A percentile compares a stretch with the other conserved stretches of the same genome.
Conservation (phyloP, 306 rosid genomes). For the Cucumis melo region DNA sequence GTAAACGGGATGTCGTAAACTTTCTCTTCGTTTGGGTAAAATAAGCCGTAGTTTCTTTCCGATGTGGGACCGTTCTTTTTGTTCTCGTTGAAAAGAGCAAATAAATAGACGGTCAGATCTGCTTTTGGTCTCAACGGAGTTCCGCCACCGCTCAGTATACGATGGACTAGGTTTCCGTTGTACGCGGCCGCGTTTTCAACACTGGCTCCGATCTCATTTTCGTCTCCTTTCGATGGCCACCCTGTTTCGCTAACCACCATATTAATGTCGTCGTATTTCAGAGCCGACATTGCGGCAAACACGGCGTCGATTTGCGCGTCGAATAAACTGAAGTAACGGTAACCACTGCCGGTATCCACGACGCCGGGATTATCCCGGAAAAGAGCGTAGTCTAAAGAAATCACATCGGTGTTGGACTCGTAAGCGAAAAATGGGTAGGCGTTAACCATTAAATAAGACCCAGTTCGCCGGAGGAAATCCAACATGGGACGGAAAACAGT, state of each 20-base stretch:
- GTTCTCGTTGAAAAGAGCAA: constrained; percentile 87
- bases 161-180: constrained; percentile 79
- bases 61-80: constrained; percentile 66
- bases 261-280: constrained; percentile 54
- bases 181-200: constrained; percentile 69
- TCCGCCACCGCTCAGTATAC: constrained; percentile 56
- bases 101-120: constrained; percentile 74
- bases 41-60: constrained; percentile 79
- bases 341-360: constrained; percentile 69
- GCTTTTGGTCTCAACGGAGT: constrained; percentile 73
- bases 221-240: constrained; percentile 83
- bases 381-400: constrained; percentile 69
- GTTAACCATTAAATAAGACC: constrained; percentile 82
- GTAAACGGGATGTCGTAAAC: constrained; percentile 72
- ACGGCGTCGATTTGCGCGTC: constrained; percentile 99
- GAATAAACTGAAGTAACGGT: constrained; percentile 56
- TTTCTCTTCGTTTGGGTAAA: constrained; percentile 48
- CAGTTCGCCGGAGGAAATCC: constrained; percentile 61
- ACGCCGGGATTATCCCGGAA: constrained; percentile 72
- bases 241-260: constrained; percentile 78
- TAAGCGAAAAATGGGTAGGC: constrained; percentile 92
- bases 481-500: constrained; percentile 67
- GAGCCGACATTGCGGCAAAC: constrained; percentile 52
- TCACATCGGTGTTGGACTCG: constrained; percentile 79
- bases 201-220: constrained; percentile 69